phyloP scores from a whole-genome alignment of 2,329 filamentous ascomycete genomes.

The Fonsecaea monophora region DNA sequence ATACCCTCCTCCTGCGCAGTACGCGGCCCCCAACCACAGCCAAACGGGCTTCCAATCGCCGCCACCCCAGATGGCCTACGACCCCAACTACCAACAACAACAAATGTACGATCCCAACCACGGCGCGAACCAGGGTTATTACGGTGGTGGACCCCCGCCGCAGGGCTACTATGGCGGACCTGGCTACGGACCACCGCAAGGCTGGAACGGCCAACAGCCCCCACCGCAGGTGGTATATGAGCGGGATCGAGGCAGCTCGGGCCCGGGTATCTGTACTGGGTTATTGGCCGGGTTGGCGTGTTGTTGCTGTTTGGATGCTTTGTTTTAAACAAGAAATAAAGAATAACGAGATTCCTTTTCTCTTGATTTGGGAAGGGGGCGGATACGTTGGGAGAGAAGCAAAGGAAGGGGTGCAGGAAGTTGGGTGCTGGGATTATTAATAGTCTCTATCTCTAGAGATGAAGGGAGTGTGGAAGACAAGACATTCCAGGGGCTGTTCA shows the following conservation, averaged over 20 bases:
- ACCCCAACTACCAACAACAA: conserved; percentile 33
- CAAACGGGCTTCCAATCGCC: conserved; percentile 26
- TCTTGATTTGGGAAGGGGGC: too few relatives aligned
- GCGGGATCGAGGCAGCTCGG: conserved; percentile 42
- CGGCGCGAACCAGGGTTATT: conserved; percentile 20
- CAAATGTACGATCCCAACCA: conserved; percentile 37
- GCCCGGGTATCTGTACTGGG: conserved; percentile 54
- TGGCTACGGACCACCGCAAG: conserved; percentile 30
- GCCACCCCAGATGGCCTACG: conserved; percentile 25
- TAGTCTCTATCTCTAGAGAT: too few relatives aligned
- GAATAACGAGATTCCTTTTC: not conserved
- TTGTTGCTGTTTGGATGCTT: conserved; percentile 58
- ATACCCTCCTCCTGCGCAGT: conserved; percentile 25
- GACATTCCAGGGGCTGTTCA: too few relatives aligned
- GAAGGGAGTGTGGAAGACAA: too few relatives aligned
- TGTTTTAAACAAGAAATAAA: conserved; percentile 45
- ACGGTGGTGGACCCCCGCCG: conserved; percentile 14
- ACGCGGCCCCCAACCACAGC: not conserved
- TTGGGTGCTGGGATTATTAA: too few relatives aligned
- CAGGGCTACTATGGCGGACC: conserved; percentile 12
- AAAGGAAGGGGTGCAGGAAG: too few relatives aligned
- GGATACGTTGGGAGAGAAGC: too few relatives aligned
- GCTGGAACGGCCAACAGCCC: conserved; percentile 43
- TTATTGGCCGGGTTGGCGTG: conserved; percentile 56
- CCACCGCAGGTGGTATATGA: conserved; percentile 49